phyloP scores from a whole-genome alignment of 1,284 basidiomycete species.

The Trametes hirsuta region DNA sequence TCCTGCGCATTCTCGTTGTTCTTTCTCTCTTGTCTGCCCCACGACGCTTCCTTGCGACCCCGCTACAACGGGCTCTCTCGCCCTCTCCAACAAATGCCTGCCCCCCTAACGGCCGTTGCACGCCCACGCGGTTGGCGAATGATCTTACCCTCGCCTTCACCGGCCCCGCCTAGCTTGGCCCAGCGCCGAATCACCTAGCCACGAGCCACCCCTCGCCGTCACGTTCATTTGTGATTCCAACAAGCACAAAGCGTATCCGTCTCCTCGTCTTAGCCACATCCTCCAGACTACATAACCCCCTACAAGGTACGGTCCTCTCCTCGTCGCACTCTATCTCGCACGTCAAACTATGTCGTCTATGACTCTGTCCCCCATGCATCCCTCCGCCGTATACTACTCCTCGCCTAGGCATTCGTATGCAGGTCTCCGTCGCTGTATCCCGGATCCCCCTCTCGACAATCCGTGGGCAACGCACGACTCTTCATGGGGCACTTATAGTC shows the following conservation, averaged over 20 bases:
- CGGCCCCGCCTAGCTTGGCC: neutral
- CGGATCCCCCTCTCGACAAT: too few relatives aligned
- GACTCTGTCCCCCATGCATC: neutral
- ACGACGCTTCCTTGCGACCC: neutral
- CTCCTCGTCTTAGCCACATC: slow-evolving; percentile 8
- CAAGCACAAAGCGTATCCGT: slow-evolving; percentile 11
- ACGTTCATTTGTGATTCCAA: slow-evolving; percentile 1
- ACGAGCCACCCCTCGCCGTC: neutral
- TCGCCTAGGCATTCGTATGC: neutral
- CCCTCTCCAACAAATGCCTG: neutral
- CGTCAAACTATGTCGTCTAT: neutral
- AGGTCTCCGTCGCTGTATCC: neutral
- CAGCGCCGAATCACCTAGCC: neutral
- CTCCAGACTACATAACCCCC: neutral
- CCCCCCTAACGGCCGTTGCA: neutral
- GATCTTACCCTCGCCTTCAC: too few relatives aligned
- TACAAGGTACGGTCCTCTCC: neutral
- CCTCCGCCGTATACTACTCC: neutral
- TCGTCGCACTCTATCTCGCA: neutral
- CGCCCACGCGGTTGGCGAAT: neutral
- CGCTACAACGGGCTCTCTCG: neutral
- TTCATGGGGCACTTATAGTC: too few relatives aligned
- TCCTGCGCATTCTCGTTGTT: neutral
- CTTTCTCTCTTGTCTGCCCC: neutral
- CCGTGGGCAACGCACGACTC: too few relatives aligned